phyloP scores from a whole-genome alignment of 495 filamentous ascomycete species.

The Terfezia claveryi region DNA sequence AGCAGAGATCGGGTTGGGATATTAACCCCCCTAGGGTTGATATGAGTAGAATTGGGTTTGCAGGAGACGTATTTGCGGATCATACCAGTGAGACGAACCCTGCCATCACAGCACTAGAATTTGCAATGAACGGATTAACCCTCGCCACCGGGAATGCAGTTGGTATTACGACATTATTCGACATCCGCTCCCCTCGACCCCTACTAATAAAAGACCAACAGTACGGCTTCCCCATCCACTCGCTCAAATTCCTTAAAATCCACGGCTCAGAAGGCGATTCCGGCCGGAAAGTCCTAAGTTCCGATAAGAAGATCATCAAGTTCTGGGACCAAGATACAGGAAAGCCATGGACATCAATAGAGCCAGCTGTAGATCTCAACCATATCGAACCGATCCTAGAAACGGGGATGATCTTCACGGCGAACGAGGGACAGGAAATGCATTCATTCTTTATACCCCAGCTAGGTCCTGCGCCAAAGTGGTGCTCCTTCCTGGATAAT shows the following conservation, averaged over 20 bases:
- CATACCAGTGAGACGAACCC: conserved; percentile 4
- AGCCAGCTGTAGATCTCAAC: conserved; percentile 85
- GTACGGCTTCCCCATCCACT: conserved; percentile 84
- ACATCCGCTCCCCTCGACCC: conserved; percentile 70
- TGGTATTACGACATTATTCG: conserved; percentile 79
- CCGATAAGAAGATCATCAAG: conserved; percentile 92
- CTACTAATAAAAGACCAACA: conserved; percentile 84
- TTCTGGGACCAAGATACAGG: conserved; percentile 72
- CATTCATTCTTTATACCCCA: conserved; percentile 94
- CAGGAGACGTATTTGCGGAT: conserved; percentile 2
- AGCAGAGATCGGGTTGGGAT: conserved; percentile 61
- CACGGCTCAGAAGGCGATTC: conserved; percentile 23
- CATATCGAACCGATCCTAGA: conserved; percentile 70
- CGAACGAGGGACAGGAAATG: conserved; percentile 80
- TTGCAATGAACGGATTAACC: conserved; percentile 62
- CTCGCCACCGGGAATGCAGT: conserved; percentile 73
- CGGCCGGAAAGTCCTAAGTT: conserved; percentile 71
- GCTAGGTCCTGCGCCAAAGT: conserved; percentile 73
- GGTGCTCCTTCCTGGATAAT: conserved; percentile 93
- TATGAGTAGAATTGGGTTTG: conserved; percentile 14
- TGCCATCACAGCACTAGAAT: conserved; percentile 61
- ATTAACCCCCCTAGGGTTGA: conserved; percentile 26
- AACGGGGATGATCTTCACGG: conserved; percentile 79
- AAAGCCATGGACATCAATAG: conserved; percentile 78
- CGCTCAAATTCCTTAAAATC: conserved; percentile 47